phyloP scores from a whole-genome alignment of 768 basidiomycete genomes.

The Termitomyces eurrhizus region DNA sequence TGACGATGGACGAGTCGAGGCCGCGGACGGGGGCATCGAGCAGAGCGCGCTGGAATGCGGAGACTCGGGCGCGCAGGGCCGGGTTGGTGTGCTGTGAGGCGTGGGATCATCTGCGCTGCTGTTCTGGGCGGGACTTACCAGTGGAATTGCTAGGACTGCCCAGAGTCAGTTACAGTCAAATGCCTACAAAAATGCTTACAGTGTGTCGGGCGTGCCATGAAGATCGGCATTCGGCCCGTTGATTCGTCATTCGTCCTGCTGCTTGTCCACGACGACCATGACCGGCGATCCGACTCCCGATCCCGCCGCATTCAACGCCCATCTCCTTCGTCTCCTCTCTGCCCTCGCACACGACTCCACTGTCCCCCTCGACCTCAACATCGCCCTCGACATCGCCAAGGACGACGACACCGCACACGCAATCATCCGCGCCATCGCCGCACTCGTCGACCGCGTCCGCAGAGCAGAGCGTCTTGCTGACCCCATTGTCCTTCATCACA shows the following conservation, averaged over 20 bases:
- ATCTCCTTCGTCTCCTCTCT: constrained; percentile 7
- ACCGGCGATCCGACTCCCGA: not conserved
- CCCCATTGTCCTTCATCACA: not conserved
- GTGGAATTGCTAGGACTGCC: no score
- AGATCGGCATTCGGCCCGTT: not conserved
- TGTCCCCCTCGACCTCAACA: constrained; percentile 1
- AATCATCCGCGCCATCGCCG: not conserved
- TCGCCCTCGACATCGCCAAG: constrained; percentile 1
- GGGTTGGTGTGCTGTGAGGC: not conserved
- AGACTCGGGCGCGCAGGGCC: not conserved
- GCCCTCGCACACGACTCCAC: constrained; percentile 2
- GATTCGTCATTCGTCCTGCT: not conserved
- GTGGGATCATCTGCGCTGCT: not conserved
- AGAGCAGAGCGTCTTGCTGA: not conserved
- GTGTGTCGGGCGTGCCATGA: no score
- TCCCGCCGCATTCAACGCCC: not conserved
- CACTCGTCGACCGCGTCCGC: constrained; percentile 6
- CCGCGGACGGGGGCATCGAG: constrained; percentile 32
- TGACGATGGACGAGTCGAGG: constrained; percentile 56
- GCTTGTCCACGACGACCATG: not conserved
- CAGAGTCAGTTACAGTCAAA: no score
- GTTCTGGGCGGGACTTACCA: no score
- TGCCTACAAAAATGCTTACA: no score
- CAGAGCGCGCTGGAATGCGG: not conserved
- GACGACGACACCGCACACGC: constrained; percentile 3